These are phyloP conservation scores for Cladosporium sp. DNA, from an alignment of 2,329 filamentous ascomycete genomes.

Conservation along the genomic window DNA sequence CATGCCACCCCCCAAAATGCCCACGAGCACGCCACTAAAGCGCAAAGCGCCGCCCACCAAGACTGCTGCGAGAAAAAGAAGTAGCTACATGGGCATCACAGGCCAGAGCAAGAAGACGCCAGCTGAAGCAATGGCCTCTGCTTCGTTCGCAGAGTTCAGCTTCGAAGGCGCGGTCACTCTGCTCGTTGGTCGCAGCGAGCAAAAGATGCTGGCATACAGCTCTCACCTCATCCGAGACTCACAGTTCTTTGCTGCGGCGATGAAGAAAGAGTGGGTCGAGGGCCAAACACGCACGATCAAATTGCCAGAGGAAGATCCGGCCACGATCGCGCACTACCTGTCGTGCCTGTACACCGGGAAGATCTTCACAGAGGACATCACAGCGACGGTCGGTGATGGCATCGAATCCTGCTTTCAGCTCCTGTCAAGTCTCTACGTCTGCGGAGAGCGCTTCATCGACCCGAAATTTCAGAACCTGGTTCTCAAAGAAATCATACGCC, in stretches of 20 bases:
- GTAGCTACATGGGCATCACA: no score
- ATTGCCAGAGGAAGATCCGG: slow-evolving; percentile 20
- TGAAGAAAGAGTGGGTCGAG: slow-evolving; percentile 25
- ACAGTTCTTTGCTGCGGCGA: slow-evolving; percentile 23
- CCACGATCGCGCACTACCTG: slow-evolving; percentile 24
- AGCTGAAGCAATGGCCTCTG: background rate
- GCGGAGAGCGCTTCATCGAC: background rate
- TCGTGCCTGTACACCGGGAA: slow-evolving; percentile 27
- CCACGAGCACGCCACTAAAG: no score
- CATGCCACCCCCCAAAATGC: no score
- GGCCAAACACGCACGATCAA: slow-evolving; percentile 24
- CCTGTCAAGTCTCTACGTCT: background rate
- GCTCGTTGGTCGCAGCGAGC: background rate
- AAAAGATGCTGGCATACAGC: background rate
- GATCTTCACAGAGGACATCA: background rate
- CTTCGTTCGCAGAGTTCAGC: background rate
- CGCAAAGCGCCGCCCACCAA: no score
- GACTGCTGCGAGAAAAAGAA: no score
- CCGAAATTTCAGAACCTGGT: background rate
- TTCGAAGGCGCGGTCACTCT: background rate
- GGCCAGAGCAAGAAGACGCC: background rate
- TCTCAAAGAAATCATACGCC: background rate
- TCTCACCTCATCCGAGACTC: background rate
- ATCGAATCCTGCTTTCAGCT: slow-evolving; percentile 4
- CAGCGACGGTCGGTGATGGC: background rate